phyloP scores from a whole-genome alignment of 805 yeast species.

The Kodamaea lidongshanica region DNA sequence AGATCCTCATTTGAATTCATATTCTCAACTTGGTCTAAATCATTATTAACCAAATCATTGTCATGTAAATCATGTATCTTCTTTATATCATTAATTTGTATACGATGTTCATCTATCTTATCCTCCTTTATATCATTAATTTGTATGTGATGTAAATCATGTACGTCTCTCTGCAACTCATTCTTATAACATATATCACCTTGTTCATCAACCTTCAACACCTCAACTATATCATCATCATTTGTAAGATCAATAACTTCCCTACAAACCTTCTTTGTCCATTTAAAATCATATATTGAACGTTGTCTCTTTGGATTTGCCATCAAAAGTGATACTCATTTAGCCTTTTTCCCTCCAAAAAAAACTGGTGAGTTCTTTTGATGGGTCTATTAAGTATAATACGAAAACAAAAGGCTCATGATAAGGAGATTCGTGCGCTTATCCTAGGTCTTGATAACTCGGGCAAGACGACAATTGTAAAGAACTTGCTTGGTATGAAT shows the following conservation, averaged over 20 bases:
- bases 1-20: no score
- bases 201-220: background rate
- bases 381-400: slow-evolving; percentile 84
- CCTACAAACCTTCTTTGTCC: slow-evolving; percentile 3
- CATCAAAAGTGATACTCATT: no score
- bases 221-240: slow-evolving; percentile 6
- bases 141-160: background rate
- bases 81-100: no score
- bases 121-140: no score
- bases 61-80: no score
- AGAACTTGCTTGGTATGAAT: slow-evolving; percentile 46
- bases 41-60: no score
- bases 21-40: no score
- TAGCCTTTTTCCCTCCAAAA: no score
- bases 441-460: slow-evolving; percentile 84
- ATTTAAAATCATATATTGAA: slow-evolving; percentile 20
- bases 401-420: slow-evolving; percentile 76
- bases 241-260: slow-evolving; percentile 14
- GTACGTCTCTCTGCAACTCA: background rate
- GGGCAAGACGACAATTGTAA: slow-evolving; percentile 84
- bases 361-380: no score
- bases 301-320: slow-evolving; percentile 14
- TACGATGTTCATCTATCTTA: no score
- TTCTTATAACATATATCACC: slow-evolving; percentile 1
- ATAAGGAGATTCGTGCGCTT: slow-evolving; percentile 66